A percentile compares a stretch with the other conserved stretches of the same genome.
Conservation (phyloP, 1,284 basidiomycete species). For the Singerocomus inundabilis region DNA sequence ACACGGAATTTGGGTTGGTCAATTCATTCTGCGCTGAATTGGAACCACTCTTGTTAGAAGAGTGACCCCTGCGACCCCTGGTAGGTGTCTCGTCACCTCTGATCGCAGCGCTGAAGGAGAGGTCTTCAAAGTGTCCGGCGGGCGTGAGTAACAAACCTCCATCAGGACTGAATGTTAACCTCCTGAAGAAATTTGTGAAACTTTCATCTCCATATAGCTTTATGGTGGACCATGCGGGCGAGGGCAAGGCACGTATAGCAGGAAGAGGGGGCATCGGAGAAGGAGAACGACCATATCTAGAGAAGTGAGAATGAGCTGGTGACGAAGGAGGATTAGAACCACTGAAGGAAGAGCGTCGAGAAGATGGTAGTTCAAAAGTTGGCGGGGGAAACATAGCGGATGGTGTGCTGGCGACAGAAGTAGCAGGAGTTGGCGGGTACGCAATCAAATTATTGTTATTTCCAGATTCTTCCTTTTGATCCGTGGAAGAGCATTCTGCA, state of each 20-base stretch:
- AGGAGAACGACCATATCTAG: constrained; percentile 78
- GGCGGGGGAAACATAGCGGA: constrained; percentile 76
- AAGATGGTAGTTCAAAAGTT: constrained; percentile 61
- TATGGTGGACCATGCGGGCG: constrained; percentile 51
- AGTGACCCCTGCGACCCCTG: constrained; percentile 55
- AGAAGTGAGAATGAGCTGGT: constrained; percentile 47
- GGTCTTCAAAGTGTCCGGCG: constrained; percentile 94
- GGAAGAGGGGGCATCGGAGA: constrained; percentile 90
- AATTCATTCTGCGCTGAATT: constrained; percentile 20
- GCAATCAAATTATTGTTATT: constrained; percentile 34
- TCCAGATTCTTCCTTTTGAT: constrained; percentile 41
- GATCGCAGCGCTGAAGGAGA: constrained; percentile 46
- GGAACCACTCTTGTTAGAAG: constrained; percentile 38
- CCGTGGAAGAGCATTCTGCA: constrained; percentile 59
- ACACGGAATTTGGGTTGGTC: constrained; percentile 39
- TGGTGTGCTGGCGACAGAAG: constrained; percentile 55
- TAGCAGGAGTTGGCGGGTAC: constrained; percentile 59
- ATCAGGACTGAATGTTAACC: constrained; percentile 93
- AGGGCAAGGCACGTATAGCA: constrained; percentile 69
- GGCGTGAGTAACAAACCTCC: constrained; percentile 92
- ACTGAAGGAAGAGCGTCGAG: constrained; percentile 86
- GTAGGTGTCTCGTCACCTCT: constrained; percentile 44
- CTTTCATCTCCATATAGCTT: constrained; percentile 94
- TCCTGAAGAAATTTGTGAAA: constrained; percentile 93
- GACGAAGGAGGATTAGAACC: constrained; percentile 75